A percentile compares a stretch with the other conserved stretches of the same genome.
Conservation (phyloP, 768 basidiomycete species). For the Mycena floridula region DNA sequence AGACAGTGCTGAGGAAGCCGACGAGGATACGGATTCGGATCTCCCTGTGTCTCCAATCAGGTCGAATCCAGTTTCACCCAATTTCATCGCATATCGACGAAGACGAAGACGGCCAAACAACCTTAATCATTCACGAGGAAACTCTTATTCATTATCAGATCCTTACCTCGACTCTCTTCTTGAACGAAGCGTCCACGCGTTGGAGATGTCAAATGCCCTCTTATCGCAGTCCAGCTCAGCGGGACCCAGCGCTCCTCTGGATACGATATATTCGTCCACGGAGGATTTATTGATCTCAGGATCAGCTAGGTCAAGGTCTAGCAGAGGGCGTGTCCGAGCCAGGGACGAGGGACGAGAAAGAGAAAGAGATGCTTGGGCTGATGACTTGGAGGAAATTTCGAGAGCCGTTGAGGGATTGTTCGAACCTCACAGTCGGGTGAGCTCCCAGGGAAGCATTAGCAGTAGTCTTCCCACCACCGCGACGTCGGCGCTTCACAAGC, state of each 20-base stretch:
- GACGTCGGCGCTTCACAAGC: slow-evolving; percentile 15
- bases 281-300: slow-evolving; percentile 39
- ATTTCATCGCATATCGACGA: slow-evolving; percentile 27
- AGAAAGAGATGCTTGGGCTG: slow-evolving; percentile 61
- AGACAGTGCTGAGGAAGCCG: slow-evolving; percentile 72
- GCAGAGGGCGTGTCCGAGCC: slow-evolving; percentile 39
- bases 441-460: slow-evolving; percentile 25
- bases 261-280: slow-evolving; percentile 33
- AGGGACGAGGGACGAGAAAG: slow-evolving; percentile 39
- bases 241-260: slow-evolving; percentile 52
- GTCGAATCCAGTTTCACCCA: slow-evolving; percentile 21
- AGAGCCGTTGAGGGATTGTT: slow-evolving; percentile 58
- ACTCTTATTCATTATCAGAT: slow-evolving; percentile 29
- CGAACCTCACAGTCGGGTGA: slow-evolving; percentile 16
- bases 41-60: no score
- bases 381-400: slow-evolving; percentile 62
- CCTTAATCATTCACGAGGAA: slow-evolving; percentile 17
- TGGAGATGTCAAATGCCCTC: slow-evolving; percentile 80
- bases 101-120: slow-evolving; percentile 23
- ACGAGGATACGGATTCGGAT: slow-evolving; percentile 57
- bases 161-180: slow-evolving; percentile 72
- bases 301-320: slow-evolving; percentile 43
- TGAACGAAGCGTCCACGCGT: slow-evolving; percentile 75
- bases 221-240: slow-evolving; percentile 65
- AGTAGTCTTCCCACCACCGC: slow-evolving; percentile 40